These are phyloP conservation scores for Aristolochia californica DNA, from an alignment of 164 flowering plant species.

Conservation along the genomic window DNA sequence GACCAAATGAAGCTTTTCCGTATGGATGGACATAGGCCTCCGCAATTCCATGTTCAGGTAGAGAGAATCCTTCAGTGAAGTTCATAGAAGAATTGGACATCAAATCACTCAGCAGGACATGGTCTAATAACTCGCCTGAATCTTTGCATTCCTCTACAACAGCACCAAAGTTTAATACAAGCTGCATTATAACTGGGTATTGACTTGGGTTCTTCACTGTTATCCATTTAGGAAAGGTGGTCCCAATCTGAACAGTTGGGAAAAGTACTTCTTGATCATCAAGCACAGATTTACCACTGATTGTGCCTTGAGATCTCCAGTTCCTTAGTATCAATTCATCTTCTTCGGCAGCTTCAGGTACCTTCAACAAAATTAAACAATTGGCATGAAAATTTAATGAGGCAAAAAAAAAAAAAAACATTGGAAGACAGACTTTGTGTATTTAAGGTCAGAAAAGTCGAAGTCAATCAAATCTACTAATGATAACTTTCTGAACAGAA, in stretches of 20 bases:
- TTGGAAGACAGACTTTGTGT: too few relatives aligned
- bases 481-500: not conserved
- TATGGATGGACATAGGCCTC: constrained; percentile 66
- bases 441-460: too few relatives aligned
- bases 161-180: constrained; percentile 57
- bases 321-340: constrained; percentile 50
- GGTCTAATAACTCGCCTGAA: constrained; percentile 21
- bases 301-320: constrained; percentile 63
- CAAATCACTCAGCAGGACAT: constrained; percentile 25
- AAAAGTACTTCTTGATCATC: constrained; percentile 53
- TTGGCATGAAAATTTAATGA: too few relatives aligned
- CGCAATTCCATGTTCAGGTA: constrained; percentile 43
- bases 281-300: constrained; percentile 45
- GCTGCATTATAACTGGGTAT: constrained; percentile 67
- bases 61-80: constrained; percentile 44
- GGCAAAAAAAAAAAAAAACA: too few relatives aligned
- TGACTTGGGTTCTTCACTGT: constrained; percentile 63
- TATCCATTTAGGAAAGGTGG: constrained; percentile 45
- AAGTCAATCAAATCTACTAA: too few relatives aligned
- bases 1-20: constrained; percentile 54
- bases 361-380: constrained; percentile 22
- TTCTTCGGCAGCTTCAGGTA: constrained; percentile 26
- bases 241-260: constrained; percentile 54
- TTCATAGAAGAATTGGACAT: constrained; percentile 20
- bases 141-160: constrained; percentile 47